Conservation (phyloP, 371 early-diverging fungal species). For the Mortierella sp. region DNA sequence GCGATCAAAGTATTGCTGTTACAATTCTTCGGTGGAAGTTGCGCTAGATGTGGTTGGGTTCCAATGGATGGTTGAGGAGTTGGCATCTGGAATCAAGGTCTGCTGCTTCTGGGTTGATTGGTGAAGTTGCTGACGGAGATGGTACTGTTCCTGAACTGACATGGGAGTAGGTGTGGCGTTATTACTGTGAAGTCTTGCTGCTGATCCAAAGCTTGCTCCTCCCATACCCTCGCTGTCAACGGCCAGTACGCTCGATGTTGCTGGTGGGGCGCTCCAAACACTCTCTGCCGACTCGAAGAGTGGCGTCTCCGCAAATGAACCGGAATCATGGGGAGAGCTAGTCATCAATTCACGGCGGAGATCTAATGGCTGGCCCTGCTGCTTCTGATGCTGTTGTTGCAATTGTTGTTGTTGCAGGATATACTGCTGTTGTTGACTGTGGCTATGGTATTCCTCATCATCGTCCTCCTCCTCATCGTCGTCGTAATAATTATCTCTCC, state of each 20-base stretch:
- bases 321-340: slow-evolving; percentile 48
- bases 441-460: slow-evolving; percentile 13
- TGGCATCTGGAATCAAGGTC: neutral
- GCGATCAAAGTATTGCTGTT: neutral
- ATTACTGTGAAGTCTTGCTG: slow-evolving; percentile 27
- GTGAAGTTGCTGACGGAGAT: slow-evolving; percentile 4
- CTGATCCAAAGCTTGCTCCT: neutral
- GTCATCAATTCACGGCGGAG: slow-evolving; percentile 45
- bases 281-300: slow-evolving; percentile 49
- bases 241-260: slow-evolving; percentile 12
- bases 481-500: slow-evolving; percentile 20
- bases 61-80: slow-evolving; percentile 44
- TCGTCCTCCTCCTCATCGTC: slow-evolving; percentile 36
- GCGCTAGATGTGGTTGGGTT: slow-evolving; percentile 21
- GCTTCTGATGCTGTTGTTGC: slow-evolving; percentile 11
- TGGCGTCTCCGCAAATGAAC: slow-evolving; percentile 37
- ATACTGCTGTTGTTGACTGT: slow-evolving; percentile 15
- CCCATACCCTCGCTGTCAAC: slow-evolving; percentile 4
- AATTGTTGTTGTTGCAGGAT: slow-evolving; percentile 9
- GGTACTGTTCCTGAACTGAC: slow-evolving; percentile 46
- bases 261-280: slow-evolving; percentile 53
- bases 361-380: slow-evolving; percentile 30
- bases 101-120: slow-evolving; percentile 11
- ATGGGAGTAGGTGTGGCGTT: slow-evolving; percentile 49
- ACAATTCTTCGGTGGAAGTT: slow-evolving; percentile 7